Percentiles rank a stretch among this genome's conserved stretches.
phyloP scores from a whole-genome alignment of 176 grass and related monocot species.

The Alloteropsis semialata region DNA sequence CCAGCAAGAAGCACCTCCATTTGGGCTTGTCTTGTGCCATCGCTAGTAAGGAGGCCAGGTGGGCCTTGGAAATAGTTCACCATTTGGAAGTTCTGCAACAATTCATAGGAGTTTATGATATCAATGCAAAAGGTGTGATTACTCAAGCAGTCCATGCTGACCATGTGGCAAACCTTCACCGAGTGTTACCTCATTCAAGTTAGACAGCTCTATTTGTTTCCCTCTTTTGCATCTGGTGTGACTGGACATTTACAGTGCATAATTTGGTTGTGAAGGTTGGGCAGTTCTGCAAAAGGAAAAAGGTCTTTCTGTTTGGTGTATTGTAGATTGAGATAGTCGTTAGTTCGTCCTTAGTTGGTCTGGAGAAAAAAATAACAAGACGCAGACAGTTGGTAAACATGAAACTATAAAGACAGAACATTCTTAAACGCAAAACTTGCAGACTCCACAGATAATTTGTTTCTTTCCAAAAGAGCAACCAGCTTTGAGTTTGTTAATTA shows the following conservation, averaged over 20 bases:
- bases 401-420: background rate
- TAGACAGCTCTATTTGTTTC: background rate
- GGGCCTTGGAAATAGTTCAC: slow-evolving; percentile 2
- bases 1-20: slow-evolving; percentile 25
- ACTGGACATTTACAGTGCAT: background rate
- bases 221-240: background rate
- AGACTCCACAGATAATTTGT: background rate
- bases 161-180: background rate
- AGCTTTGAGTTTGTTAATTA: background rate
- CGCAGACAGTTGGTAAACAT: background rate
- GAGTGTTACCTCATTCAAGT: background rate
- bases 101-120: background rate
- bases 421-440: background rate
- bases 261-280: background rate
- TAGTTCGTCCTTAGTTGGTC: background rate
- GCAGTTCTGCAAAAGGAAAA: background rate
- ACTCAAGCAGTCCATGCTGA: background rate
- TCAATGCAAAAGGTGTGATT: background rate
- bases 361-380: background rate
- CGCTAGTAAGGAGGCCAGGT: background rate
- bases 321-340: background rate
- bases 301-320: background rate
- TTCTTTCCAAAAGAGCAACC: background rate
- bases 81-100: background rate
- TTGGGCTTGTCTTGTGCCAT: slow-evolving; percentile 19